phyloP scores from a whole-genome alignment of 345 rosid genomes.

The Mangifera indica region DNA sequence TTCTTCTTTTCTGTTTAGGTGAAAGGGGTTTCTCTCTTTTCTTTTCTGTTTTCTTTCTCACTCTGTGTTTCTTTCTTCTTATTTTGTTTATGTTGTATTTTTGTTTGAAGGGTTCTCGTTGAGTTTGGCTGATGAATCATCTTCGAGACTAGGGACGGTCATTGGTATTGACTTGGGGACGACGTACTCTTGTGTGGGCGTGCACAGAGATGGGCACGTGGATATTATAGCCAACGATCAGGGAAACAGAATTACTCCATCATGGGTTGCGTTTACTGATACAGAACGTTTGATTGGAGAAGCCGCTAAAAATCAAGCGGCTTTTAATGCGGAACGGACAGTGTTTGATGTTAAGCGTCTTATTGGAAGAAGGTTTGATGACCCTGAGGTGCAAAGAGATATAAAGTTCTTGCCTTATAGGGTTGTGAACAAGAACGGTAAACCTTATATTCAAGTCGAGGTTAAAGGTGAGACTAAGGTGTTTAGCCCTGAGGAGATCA shows the following conservation, averaged over 20 bases:
- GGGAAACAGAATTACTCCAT: conserved; percentile 31
- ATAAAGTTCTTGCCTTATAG: conserved; percentile 31
- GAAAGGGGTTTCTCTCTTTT: neutral
- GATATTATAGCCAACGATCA: conserved; percentile 35
- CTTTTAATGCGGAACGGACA: conserved; percentile 27
- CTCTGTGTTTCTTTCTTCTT: neutral
- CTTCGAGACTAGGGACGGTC: conserved; percentile 22
- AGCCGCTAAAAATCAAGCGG: conserved; percentile 29
- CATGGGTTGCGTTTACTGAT: conserved; percentile 33
- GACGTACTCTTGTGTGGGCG: conserved; percentile 30
- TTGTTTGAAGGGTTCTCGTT: conserved; percentile 27
- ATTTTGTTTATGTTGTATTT: too few species aligned
- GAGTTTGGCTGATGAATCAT: conserved; percentile 24
- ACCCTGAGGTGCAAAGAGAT: conserved; percentile 32
- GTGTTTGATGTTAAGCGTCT: conserved; percentile 33
- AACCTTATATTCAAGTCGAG: conserved; percentile 28
- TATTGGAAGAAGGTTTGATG: conserved; percentile 35
- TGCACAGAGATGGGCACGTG: conserved; percentile 23
- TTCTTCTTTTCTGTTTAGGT: neutral
- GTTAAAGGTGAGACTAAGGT: conserved; percentile 28
- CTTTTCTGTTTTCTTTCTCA: neutral
- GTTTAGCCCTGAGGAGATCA: conserved; percentile 34
- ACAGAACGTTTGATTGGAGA: conserved; percentile 28
- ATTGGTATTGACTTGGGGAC: conserved; percentile 16
- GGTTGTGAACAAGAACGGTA: conserved; percentile 36